Evolutionary conservation across 2,329 filamentous ascomycete species (phyloP).

Genomic region (Ceratocystis cacaofunesta): DNA sequence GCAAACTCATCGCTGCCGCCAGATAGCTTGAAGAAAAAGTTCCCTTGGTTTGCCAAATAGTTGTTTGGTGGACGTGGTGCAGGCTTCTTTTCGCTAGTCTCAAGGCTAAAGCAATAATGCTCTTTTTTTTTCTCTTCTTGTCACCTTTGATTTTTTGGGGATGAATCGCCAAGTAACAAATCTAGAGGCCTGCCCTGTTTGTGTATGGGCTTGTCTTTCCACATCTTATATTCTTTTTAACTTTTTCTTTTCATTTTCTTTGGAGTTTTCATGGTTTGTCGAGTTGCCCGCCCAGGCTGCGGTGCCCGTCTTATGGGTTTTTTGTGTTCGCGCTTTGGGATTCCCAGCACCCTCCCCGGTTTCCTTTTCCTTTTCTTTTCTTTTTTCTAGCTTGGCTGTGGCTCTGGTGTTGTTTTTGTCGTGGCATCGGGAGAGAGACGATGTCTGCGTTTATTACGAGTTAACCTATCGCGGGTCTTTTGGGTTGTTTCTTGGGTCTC

Average conservation of each 20-base stretch:
- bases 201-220: neutral
- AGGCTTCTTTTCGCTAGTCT: neutral
- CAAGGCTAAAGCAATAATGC: neutral
- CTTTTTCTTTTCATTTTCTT: neutral
- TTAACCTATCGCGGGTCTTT: neutral
- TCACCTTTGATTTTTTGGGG: neutral
- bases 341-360: neutral
- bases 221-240: neutral
- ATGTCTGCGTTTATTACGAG: neutral
- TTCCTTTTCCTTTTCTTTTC: neutral
- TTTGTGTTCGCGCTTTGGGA: neutral
- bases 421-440: neutral
- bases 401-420: neutral
- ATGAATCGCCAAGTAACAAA: neutral
- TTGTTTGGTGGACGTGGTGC: neutral
- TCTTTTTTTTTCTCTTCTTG: neutral
- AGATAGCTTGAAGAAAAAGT: constrained; percentile 47
- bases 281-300: neutral
- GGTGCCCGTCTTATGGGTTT: neutral
- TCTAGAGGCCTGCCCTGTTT: neutral
- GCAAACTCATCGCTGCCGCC: constrained; percentile 24
- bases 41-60: constrained; percentile 48
- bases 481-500: constrained; percentile 1
- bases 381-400: neutral
- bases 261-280: neutral